Evolutionary conservation across 2,329 filamentous ascomycete species (phyloP), one percentile per base, ranked within the genome.

Genomic region (Aaosphaeria pasadenensis): DNA sequence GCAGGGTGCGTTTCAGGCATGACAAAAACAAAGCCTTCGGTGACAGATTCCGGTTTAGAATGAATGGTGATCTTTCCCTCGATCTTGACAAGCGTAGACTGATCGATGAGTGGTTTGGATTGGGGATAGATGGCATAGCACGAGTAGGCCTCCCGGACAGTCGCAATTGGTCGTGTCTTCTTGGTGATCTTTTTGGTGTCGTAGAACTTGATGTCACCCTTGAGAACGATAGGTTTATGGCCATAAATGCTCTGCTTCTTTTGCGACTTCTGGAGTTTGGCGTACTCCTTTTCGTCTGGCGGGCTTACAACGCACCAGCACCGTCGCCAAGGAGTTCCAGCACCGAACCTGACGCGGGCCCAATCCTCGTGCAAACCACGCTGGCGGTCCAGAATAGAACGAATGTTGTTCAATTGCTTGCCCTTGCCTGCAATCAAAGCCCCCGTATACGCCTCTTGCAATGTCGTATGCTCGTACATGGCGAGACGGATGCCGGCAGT

Each of bases 71-170:
- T 90, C 53, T 84, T 84, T 7, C 91, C 94, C 72, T 99, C 94
- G 30, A 99, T 81, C 71, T 99, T 99, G 54, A 97, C 81, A 50
- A 99, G 74, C 0, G 92, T 96, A 1, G 94, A 97, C 50, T 92
- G 89, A 58, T 99, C 91, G 49, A 99, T 95, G 36, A 99, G 76
- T 0, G 89, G 87, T 71, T 95, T 96, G 11, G 91, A 88, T 67
- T 97, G 91, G 1, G 94, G 94, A 65, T 99, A 99, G 47, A 99
- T 89, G 44, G 92, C 91, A 66, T 96, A 97, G 11, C 91, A 91
- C 1, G 91, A 89, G 71, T 89, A 97, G 1, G 90, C 90, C 53
- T 96, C 87, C 13, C 84, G 89, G 54, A 99, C 89, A 4, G 92
- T 91, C 2, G 94, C 94, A 58, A 99, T 95, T 0, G 94, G 94